Conservation (phyloP, 2,329 filamentous ascomycete species). For the Cladophialophora exuberans region DNA sequence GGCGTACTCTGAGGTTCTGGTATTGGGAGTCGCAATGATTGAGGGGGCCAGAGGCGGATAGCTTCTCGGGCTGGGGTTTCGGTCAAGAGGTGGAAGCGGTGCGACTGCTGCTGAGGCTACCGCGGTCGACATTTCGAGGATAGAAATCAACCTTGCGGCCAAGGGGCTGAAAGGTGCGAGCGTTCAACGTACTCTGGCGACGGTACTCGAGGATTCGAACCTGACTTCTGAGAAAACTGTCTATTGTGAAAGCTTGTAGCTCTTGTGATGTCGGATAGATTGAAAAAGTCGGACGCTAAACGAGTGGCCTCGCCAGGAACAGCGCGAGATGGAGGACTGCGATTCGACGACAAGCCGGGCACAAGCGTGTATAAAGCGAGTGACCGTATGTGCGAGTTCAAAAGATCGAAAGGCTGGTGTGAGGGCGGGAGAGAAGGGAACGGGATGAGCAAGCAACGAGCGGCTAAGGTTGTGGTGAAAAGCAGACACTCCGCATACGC, state of each 20-base stretch:
- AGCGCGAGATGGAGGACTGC: constrained; percentile 21
- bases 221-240: too few relatives aligned
- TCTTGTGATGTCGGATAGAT: background rate
- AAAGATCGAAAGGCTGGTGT: constrained; percentile 19
- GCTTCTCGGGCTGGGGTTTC: constrained; percentile 49
- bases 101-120: constrained; percentile 50
- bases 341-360: constrained; percentile 13
- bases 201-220: constrained; percentile 3
- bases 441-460: constrained; percentile 30
- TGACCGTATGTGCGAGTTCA: constrained; percentile 18
- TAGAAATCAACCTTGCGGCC: background rate
- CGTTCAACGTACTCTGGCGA: background rate
- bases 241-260: background rate
- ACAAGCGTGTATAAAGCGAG: constrained; percentile 21
- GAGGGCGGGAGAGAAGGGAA: constrained; percentile 15
- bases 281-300: constrained; percentile 21
- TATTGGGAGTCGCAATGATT: constrained; percentile 35
- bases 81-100: constrained; percentile 48
- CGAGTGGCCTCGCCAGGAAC: constrained; percentile 23
- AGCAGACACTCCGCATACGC: constrained; percentile 32
- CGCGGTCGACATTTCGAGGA: constrained; percentile 49
- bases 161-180: background rate
- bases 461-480: constrained; percentile 31
- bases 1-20: constrained; percentile 24
- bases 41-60: constrained; percentile 47